Conservation (phyloP, 2,329 filamentous ascomycete species). For the Conoideocrella luteorostrata region DNA sequence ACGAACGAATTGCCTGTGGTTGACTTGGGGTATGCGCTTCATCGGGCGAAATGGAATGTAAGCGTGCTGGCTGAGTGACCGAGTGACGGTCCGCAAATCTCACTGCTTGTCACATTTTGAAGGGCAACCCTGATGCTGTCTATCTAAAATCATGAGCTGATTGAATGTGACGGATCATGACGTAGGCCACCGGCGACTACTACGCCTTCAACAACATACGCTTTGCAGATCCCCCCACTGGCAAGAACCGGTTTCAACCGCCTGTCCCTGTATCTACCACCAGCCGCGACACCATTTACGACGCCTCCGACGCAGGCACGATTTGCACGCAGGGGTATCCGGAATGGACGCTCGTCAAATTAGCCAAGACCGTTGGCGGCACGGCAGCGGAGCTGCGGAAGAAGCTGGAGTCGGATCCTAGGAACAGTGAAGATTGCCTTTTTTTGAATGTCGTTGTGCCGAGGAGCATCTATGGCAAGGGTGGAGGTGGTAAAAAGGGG, state of each 20-base stretch:
- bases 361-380: neutral
- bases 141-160: no score
- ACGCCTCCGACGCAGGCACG: slow-evolving; percentile 13
- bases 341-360: slow-evolving; percentile 11
- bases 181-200: slow-evolving; percentile 18
- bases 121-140: no score
- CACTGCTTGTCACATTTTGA: no score
- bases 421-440: slow-evolving; percentile 34
- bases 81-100: no score
- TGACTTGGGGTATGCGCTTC: slow-evolving; percentile 11
- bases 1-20: slow-evolving; percentile 3
- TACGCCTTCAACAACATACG: slow-evolving; percentile 32
- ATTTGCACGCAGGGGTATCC: slow-evolving; percentile 21
- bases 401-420: slow-evolving; percentile 4
- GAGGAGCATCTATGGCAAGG: slow-evolving; percentile 25
- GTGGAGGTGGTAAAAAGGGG: neutral
- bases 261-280: slow-evolving; percentile 18
- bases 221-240: slow-evolving; percentile 26
- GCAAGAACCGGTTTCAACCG: slow-evolving; percentile 24
- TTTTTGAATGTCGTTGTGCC: slow-evolving; percentile 40
- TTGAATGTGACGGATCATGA: no score
- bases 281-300: slow-evolving; percentile 23
- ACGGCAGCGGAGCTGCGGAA: neutral
- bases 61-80: no score
- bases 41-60: slow-evolving; percentile 8